Evolutionary conservation across 2,329 filamentous ascomycete genomes (phyloP), one percentile per base, ranked within the genome.

Genomic region (Tolypocladium nubicola): DNA sequence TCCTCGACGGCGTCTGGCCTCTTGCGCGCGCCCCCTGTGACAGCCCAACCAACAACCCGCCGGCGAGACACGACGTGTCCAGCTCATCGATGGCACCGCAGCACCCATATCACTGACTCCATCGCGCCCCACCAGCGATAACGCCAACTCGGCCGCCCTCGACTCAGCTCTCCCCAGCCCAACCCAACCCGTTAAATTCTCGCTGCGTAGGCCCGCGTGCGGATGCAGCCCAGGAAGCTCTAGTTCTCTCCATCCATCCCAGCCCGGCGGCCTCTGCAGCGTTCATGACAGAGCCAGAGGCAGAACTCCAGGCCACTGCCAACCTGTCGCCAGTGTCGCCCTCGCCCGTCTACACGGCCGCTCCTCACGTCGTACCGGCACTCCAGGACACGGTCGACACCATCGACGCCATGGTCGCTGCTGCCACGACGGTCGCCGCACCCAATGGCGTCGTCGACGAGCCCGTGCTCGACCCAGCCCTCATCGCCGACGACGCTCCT

Each of bases 361-460:
- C 76, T 33, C 70, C 78, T 52, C 68, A 76, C 56, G 71, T 76
- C 59, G 75, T 81, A 56, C 78, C 79, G 38, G 70, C 72, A 33
- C 76, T 82, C 58, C 79, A 82, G 66, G 72, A 79, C 60, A 79
- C 77, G 56, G 79, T 78, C 63, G 78, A 81, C 61, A 74, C 71
- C 60, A 71, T 79, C 60, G 75, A 76, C 71, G 73, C 72, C 65
- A 79, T 77, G 72, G 71, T 73, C 58, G 71, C 69, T 58, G 72
- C 68, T 41, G 71, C 66, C 53, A 61, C 65, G 21, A 43, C 54
- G 23, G 23, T 26, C 23, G 47, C 53, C 39, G 49, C 41, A 26
- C 60, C 66, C 63, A 68, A 70, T 57, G 64, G 64, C 30, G 38
- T 26, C 64, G 70, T 21, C 64, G 70, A 67, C 58, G 63, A 63